Evolutionary conservation across 2,329 filamentous ascomycete species (phyloP).

Genomic region (Hymenotorrendiella dingleyae): DNA sequence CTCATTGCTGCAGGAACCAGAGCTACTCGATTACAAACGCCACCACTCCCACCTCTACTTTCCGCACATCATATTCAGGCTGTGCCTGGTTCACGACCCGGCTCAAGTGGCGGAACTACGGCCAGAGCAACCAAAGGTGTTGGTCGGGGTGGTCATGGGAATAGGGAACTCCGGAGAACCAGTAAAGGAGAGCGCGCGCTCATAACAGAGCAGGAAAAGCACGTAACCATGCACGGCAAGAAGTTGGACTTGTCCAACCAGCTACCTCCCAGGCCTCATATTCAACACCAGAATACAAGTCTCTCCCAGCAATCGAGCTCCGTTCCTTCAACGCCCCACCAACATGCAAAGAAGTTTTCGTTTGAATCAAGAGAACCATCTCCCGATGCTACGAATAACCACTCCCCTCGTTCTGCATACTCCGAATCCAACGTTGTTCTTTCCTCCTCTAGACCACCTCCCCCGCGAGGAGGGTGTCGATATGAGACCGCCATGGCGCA

Average conservation of each 20-base stretch:
- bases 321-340: slow-evolving; percentile 87
- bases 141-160: slow-evolving; percentile 49
- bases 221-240: slow-evolving; percentile 29
- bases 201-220: slow-evolving; percentile 52
- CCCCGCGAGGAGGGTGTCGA: slow-evolving; percentile 62
- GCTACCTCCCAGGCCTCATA: slow-evolving; percentile 25
- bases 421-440: slow-evolving; percentile 78
- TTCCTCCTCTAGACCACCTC: slow-evolving; percentile 60
- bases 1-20: slow-evolving; percentile 51
- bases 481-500: slow-evolving; percentile 83
- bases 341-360: slow-evolving; percentile 77
- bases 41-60: slow-evolving; percentile 49
- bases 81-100: slow-evolving; percentile 43
- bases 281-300: slow-evolving; percentile 41
- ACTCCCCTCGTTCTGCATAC: slow-evolving; percentile 84
- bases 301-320: slow-evolving; percentile 72
- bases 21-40: slow-evolving; percentile 47
- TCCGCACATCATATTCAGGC: slow-evolving; percentile 52
- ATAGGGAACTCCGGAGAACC: slow-evolving; percentile 49
- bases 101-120: slow-evolving; percentile 41
- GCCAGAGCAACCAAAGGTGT: slow-evolving; percentile 40
- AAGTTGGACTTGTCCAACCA: slow-evolving; percentile 28
- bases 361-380: slow-evolving; percentile 77
- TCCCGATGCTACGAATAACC: slow-evolving; percentile 67
- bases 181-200: slow-evolving; percentile 57